Percentiles rank a stretch among this genome's conserved stretches.
Conservation (phyloP, 164 flowering plant species). For the Tetracentron sinense region DNA sequence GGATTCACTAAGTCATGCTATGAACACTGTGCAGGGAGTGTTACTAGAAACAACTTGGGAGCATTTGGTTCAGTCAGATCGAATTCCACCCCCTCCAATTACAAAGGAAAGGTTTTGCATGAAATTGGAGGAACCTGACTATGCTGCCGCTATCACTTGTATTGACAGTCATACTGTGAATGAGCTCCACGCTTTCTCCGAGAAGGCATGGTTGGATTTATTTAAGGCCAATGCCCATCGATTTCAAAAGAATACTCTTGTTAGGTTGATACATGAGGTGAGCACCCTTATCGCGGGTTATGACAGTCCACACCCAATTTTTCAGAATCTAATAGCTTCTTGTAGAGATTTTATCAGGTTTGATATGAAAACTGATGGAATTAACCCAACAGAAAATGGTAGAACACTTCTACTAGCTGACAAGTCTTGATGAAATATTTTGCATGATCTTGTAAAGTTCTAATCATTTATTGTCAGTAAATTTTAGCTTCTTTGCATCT, state of each 20-base stretch:
- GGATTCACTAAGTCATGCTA: conserved; percentile 3
- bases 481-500: too few species aligned
- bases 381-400: not conserved
- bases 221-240: conserved; percentile 38
- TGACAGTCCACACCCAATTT: conserved; percentile 28
- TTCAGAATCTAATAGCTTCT: conserved; percentile 39
- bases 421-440: not conserved
- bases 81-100: conserved; percentile 51
- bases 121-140: conserved; percentile 50
- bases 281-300: conserved; percentile 18
- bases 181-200: conserved; percentile 38
- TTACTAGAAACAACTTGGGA: conserved; percentile 67
- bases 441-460: not conserved
- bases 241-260: conserved; percentile 37
- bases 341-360: conserved; percentile 36
- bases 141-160: conserved; percentile 48
- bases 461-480: too few species aligned
- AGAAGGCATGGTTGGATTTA: conserved; percentile 55
- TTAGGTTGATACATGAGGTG: conserved; percentile 37
- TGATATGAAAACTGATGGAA: conserved; percentile 1
- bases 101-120: conserved; percentile 59
- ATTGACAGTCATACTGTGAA: conserved; percentile 19
- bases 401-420: not conserved
- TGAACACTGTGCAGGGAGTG: conserved; percentile 42
- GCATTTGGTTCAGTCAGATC: conserved; percentile 42